phyloP scores from a whole-genome alignment of 257 asterid genomes.

The Nicotiana undulata region DNA sequence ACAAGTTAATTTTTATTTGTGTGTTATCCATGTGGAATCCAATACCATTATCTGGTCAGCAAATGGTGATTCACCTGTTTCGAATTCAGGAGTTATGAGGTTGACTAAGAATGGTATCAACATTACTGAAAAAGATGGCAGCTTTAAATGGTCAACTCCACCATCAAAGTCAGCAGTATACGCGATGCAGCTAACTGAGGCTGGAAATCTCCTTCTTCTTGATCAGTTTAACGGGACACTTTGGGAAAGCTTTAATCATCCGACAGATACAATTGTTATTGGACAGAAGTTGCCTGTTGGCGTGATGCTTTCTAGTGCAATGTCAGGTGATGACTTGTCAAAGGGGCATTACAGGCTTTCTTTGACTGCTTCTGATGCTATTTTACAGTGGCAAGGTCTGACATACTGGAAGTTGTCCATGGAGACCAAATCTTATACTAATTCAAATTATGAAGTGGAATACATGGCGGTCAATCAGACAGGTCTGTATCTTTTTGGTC shows the following conservation, averaged over 20 bases:
- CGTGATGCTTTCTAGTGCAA: constrained; percentile 25
- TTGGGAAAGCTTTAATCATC: constrained; percentile 65
- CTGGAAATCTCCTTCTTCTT: constrained; percentile 59
- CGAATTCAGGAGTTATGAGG: constrained; percentile 30
- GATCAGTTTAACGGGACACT: constrained; percentile 34
- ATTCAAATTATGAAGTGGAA: constrained; percentile 25
- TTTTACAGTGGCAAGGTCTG: constrained; percentile 37
- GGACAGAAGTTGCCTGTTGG: constrained; percentile 42
- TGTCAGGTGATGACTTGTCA: constrained; percentile 33
- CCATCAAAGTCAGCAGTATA: constrained; percentile 16
- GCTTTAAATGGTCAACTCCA: constrained; percentile 54
- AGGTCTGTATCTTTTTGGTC: constrained; percentile 48
- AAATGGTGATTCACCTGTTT: constrained; percentile 49
- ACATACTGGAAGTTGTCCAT: constrained; percentile 66
- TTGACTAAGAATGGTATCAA: constrained; percentile 36
- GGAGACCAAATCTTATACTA: constrained; percentile 34
- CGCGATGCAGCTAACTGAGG: constrained; percentile 36
- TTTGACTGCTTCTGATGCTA: constrained; percentile 38
- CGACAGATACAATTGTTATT: constrained; percentile 59
- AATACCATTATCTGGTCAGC: constrained; percentile 65
- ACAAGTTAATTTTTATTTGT: constrained; percentile 37
- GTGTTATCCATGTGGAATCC: constrained; percentile 48
- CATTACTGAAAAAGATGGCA: constrained; percentile 29
- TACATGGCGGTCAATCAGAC: constrained; percentile 34
- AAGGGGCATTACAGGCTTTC: constrained; percentile 39